Conservation (phyloP, 2,329 filamentous ascomycete species). For the Alternaria tenuissima region DNA sequence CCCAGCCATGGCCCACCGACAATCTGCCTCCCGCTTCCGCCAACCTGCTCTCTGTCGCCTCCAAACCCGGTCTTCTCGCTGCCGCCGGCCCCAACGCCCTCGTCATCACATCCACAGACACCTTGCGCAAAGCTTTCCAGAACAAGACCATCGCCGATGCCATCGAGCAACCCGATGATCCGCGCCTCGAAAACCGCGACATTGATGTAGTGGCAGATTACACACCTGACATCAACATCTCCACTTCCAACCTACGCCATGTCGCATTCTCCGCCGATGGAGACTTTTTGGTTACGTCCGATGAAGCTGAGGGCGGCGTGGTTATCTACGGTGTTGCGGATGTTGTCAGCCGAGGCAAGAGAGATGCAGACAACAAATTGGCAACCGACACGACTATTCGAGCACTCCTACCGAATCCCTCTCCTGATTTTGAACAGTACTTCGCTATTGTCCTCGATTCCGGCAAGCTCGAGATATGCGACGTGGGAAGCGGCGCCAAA, state of each 20-base stretch:
- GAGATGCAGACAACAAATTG: slow-evolving; percentile 75
- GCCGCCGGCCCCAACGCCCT: slow-evolving; percentile 85
- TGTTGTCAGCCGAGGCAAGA: slow-evolving; percentile 68
- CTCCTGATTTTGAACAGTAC: slow-evolving; percentile 73
- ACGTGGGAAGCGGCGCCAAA: slow-evolving; percentile 69
- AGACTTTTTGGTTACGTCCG: slow-evolving; percentile 80
- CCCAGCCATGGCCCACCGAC: slow-evolving; percentile 75
- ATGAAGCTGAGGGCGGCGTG: slow-evolving; percentile 81
- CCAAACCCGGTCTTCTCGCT: slow-evolving; percentile 80
- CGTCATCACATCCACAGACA: slow-evolving; percentile 77
- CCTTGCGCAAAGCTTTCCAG: slow-evolving; percentile 78
- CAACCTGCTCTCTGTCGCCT: slow-evolving; percentile 84
- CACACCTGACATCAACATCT: slow-evolving; percentile 75
- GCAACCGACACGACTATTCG: slow-evolving; percentile 77
- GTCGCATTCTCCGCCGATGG: slow-evolving; percentile 92
- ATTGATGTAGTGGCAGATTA: slow-evolving; percentile 74
- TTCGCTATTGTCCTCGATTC: slow-evolving; percentile 82
- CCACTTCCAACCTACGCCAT: slow-evolving; percentile 82
- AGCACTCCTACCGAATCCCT: slow-evolving; percentile 81
- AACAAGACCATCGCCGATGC: slow-evolving; percentile 47
- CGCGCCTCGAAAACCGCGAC: slow-evolving; percentile 49
- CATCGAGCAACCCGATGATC: slow-evolving; percentile 12
- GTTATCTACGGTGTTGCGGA: slow-evolving; percentile 79
- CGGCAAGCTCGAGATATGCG: slow-evolving; percentile 84
- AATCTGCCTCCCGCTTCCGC: slow-evolving; percentile 77